These are phyloP conservation scores for Elsinoe australis DNA, from an alignment of 2,329 filamentous ascomycete species.

Conservation along the genomic window DNA sequence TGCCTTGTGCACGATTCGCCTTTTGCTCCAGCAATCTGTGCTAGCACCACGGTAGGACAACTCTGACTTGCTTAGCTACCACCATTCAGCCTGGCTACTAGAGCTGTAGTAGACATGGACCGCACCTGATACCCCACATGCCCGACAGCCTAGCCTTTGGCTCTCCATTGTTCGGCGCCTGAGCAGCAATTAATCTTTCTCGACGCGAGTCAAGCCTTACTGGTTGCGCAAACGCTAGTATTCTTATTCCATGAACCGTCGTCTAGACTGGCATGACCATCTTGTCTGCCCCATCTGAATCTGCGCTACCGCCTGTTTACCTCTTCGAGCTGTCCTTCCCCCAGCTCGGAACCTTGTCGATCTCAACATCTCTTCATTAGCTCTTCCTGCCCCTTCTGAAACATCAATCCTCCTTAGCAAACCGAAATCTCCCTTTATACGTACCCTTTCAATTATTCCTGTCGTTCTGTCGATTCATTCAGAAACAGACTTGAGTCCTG, in stretches of 20 bases:
- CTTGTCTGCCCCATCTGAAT: conserved; percentile 16
- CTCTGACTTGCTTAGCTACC: conserved; percentile 17
- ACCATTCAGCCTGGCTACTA: no score
- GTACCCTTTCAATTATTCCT: background rate
- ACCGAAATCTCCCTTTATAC: conserved; percentile 10
- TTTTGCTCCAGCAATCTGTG: conserved; percentile 3
- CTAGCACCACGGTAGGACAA: background rate
- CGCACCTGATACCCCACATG: conserved; percentile 11
- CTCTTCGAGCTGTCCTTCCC: conserved; percentile 1
- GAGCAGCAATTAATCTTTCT: conserved; percentile 18
- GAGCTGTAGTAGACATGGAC: conserved; percentile 4
- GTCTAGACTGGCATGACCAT: conserved; percentile 19
- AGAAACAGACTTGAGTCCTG: conserved; percentile 6
- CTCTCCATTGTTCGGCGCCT: conserved; percentile 15
- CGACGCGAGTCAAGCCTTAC: conserved; percentile 20
- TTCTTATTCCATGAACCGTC: conserved; percentile 21
- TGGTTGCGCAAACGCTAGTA: conserved; percentile 22
- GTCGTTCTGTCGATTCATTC: conserved; percentile 6
- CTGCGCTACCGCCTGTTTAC: conserved; percentile 16
- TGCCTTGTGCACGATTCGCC: conserved; percentile 12
- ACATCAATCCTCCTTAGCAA: conserved; percentile 13
- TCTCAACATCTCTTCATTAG: conserved; percentile 18
- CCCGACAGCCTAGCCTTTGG: conserved; percentile 5
- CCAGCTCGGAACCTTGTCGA: conserved; percentile 15
- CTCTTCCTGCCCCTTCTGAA: conserved; percentile 15